phyloP scores from a whole-genome alignment of 1,284 basidiomycete genomes.

The Ganoderma multipileum region DNA sequence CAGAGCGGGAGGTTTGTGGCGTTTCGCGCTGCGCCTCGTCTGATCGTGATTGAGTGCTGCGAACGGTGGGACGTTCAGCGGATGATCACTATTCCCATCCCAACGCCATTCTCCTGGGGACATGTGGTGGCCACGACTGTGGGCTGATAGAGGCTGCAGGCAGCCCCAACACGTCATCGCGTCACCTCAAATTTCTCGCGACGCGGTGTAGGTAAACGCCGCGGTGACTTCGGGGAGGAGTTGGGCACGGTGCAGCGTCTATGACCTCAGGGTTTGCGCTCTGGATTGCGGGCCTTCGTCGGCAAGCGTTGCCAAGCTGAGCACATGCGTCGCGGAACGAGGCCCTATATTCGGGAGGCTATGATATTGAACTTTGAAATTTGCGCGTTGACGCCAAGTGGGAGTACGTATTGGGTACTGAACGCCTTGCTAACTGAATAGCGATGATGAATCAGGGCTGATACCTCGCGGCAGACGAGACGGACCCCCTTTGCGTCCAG shows the following conservation, averaged over 20 bases:
- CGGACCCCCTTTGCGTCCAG: background rate
- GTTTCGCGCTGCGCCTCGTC: background rate
- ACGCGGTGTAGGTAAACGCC: too few relatives aligned
- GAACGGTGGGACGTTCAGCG: background rate
- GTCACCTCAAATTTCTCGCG: background rate
- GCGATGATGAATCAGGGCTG: background rate
- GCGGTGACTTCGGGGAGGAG: background rate
- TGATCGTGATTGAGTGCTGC: background rate
- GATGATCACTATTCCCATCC: background rate
- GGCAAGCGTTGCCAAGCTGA: background rate
- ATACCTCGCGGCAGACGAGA: background rate
- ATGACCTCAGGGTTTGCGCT: background rate
- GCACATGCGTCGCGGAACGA: background rate
- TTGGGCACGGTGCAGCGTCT: background rate
- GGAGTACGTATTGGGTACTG: background rate
- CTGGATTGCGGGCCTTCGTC: background rate
- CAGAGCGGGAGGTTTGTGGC: background rate
- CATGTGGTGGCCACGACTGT: background rate
- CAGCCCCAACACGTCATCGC: background rate
- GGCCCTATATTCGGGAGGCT: background rate
- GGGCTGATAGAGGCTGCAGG: background rate
- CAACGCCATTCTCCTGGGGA: background rate
- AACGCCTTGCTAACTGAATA: background rate
- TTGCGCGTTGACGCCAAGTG: background rate
- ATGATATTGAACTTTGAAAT: constrained; percentile 1